phyloP scores from a whole-genome alignment of 2,329 filamentous ascomycete genomes.

The Fusarium paranaense region DNA sequence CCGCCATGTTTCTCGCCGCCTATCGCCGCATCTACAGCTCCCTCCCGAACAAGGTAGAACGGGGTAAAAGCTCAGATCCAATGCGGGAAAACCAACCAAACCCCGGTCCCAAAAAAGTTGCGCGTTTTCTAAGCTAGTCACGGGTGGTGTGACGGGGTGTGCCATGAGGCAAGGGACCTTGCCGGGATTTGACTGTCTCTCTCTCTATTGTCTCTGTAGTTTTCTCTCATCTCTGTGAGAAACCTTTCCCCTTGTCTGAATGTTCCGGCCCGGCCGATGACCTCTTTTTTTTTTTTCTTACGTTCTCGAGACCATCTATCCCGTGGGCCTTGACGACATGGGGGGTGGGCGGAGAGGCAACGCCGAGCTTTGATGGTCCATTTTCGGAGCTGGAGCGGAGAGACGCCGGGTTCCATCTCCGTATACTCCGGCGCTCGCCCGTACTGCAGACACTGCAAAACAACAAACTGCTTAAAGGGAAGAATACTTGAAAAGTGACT shows the following conservation, averaged over 20 bases:
- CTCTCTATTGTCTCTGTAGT: neutral
- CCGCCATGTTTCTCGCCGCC: neutral
- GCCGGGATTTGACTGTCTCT: neutral
- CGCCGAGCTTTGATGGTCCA: constrained; percentile 5
- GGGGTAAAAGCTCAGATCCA: constrained; percentile 4
- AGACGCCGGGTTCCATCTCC: constrained; percentile 22
- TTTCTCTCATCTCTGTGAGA: neutral
- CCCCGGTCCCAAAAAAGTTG: constrained; percentile 20
- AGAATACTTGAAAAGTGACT: neutral
- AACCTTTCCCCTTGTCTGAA: neutral
- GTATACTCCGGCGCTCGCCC: constrained; percentile 27
- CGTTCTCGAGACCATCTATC: constrained; percentile 16
- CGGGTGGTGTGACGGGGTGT: constrained; percentile 37
- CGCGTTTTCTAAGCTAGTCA: constrained; percentile 31
- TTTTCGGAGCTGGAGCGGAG: constrained; percentile 38
- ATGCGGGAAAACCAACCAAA: neutral
- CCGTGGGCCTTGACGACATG: constrained; percentile 14
- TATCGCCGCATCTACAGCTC: constrained; percentile 21
- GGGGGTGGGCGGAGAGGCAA: constrained; percentile 29
- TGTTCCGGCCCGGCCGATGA: constrained; percentile 1
- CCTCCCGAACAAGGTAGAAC: neutral
- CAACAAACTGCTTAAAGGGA: neutral
- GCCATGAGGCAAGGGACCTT: neutral
- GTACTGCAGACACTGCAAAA: neutral
- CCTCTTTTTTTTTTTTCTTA: neutral